Evolutionary conservation across 139 green algal species (phyloP).

Genomic region (Coelastrella sp.): DNA sequence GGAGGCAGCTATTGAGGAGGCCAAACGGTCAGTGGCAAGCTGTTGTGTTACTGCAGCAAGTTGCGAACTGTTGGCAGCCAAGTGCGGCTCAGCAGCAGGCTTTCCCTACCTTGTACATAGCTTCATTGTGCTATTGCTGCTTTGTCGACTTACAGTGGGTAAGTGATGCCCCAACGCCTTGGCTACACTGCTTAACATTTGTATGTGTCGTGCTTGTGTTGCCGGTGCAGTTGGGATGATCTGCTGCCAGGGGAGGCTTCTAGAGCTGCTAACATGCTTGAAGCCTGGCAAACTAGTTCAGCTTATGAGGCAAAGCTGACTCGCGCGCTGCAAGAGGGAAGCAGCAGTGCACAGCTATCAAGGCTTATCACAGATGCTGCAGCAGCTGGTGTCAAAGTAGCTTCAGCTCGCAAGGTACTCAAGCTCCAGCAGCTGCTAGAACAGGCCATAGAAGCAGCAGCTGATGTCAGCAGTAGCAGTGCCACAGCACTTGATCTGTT

Average conservation of each 20-base stretch:
- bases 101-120: no score
- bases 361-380: conserved; percentile 77
- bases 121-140: no score
- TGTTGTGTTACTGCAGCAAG: no score
- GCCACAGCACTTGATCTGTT: conserved; percentile 48
- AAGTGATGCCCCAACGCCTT: no score
- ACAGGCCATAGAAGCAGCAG: conserved; percentile 51
- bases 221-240: conserved; percentile 53
- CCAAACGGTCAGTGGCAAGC: conserved; percentile 25
- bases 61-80: no score
- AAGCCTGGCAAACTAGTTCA: conserved; percentile 62
- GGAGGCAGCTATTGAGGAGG: conserved; percentile 52
- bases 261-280: conserved; percentile 63
- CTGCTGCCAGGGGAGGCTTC: conserved; percentile 67
- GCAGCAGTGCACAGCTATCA: conserved; percentile 51
- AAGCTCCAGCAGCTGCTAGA: conserved; percentile 86
- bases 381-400: conserved; percentile 75
- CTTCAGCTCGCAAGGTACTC: conserved; percentile 54
- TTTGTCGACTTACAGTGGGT: no score
- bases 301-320: conserved; percentile 73
- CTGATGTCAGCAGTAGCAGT: not conserved
- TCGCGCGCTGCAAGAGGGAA: conserved; percentile 60
- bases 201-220: no score
- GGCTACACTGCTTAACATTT: no score
- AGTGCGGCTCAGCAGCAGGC: no score